Evolutionary conservation across 2,329 filamentous ascomycete species (phyloP).

Genomic region (Calonectria henricotiae): DNA sequence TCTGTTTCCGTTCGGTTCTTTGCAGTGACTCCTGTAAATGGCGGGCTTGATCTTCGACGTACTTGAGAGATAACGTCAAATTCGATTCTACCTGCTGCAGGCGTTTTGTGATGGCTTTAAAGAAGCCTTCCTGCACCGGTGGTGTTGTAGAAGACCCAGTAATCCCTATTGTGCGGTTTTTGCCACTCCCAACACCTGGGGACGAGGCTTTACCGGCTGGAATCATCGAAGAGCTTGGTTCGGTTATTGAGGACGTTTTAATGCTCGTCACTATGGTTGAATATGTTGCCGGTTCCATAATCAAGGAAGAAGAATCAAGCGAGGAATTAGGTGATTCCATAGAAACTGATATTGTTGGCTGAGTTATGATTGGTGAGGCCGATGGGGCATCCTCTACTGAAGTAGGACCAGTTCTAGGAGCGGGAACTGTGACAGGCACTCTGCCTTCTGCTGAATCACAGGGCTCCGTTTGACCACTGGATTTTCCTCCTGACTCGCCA

Average conservation of each 20-base stretch:
- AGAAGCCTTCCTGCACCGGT: slow-evolving; percentile 96
- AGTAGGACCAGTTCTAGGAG: slow-evolving; percentile 34
- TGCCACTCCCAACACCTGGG: slow-evolving; percentile 44
- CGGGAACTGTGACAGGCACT: slow-evolving; percentile 36
- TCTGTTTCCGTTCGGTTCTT: slow-evolving; percentile 89
- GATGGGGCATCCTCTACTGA: slow-evolving; percentile 37
- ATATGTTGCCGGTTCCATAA: slow-evolving; percentile 27
- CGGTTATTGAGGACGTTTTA: slow-evolving; percentile 37
- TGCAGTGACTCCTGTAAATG: slow-evolving; percentile 90
- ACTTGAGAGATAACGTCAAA: slow-evolving; percentile 91
- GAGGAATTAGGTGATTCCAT: slow-evolving; percentile 44
- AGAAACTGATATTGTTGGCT: slow-evolving; percentile 40
- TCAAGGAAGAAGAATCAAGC: slow-evolving; percentile 39
- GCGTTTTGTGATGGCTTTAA: slow-evolving; percentile 95
- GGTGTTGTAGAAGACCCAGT: slow-evolving; percentile 66
- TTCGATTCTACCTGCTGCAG: slow-evolving; percentile 93
- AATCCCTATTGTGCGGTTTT: slow-evolving; percentile 54
- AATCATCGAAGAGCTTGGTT: slow-evolving; percentile 27
- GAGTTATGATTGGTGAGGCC: slow-evolving; percentile 32
- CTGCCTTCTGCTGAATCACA: slow-evolving; percentile 37
- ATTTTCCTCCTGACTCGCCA: slow-evolving; percentile 27
- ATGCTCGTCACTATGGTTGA: slow-evolving; percentile 36
- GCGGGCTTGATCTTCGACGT: slow-evolving; percentile 96
- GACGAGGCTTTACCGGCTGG: slow-evolving; percentile 40
- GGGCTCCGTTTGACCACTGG: slow-evolving; percentile 18